Base-by-base conservation (phyloP, 1,284 basidiomycete genomes). In the Rhodotorula sp. region DNA sequence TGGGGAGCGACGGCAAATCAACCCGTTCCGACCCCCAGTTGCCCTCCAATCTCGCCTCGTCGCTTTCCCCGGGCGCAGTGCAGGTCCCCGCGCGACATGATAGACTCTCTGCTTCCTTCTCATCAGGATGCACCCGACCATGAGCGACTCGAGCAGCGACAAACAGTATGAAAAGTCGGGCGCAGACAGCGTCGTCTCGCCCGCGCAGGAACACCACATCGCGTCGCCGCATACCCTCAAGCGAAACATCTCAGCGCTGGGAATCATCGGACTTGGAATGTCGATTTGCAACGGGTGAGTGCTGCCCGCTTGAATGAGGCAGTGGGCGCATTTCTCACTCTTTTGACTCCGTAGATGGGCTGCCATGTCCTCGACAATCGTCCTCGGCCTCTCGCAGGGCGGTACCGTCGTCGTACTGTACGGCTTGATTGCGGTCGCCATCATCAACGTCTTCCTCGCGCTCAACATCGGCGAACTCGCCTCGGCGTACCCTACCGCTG, bases 361-460 rank as follows among this genome's bases (percentile, higher is more conserved):
- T 16, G 43, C 51, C n/a, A 46, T 63, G 23, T 52, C 51, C 5
- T 51, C 47, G 7, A 65, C 64, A 7, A 58, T 58, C 56, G 64
- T 58, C 29, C 21, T 58, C 29, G 64, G 56, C 3, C 56, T 65
- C 16, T 29, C 29, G 2, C 64, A 58, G n/a, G 64, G 64, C 12
- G 63, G 63, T 3, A 64, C 63, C 3, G 63, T 64, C 43, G 46
- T 46, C 26, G 56, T 64, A 3, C 56, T 64, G 21, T 64, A 64
- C 54, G 63, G 63, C 15, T 26, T 64, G 15, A 58, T 64, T 16
- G 54, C 54, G 20, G 26, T 64, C 43, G 54, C 63, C 6, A 29
- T 64, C 46, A n/a, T 64, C 26, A 64, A 64, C 56, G 56, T 47
- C 5, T 48, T 64, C 21, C 43, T 64, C 26, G 63, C 63, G 21